phyloP scores from a whole-genome alignment of 495 filamentous ascomycete species.

The Lophiotrema nucula region DNA sequence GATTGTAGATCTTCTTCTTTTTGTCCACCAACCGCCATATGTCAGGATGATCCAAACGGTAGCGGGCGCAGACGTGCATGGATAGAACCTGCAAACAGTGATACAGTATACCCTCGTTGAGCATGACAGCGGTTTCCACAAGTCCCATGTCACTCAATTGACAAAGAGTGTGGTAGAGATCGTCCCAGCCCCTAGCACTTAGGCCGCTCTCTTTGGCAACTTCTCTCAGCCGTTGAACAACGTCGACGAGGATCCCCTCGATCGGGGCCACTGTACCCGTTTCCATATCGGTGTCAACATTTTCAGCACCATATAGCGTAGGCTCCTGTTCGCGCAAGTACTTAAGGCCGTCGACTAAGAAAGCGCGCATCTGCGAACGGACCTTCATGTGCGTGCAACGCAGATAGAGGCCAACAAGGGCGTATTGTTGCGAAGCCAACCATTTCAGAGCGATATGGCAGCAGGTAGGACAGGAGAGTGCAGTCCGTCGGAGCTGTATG shows the following conservation, averaged over 20 bases:
- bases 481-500: conserved; percentile 52
- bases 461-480: conserved; percentile 56
- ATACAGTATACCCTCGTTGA: conserved; percentile 19
- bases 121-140: conserved; percentile 20
- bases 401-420: conserved; percentile 66
- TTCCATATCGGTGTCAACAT: conserved; percentile 25
- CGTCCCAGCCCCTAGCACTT: conserved; percentile 27
- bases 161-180: conserved; percentile 23
- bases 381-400: conserved; percentile 61
- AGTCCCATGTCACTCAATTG: conserved; percentile 23
- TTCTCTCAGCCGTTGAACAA: background rate
- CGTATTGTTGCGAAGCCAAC: conserved; percentile 53
- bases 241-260: conserved; percentile 13
- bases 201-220: conserved; percentile 5
- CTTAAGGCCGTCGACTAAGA: conserved; percentile 23
- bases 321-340: conserved; percentile 32
- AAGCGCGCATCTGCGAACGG: conserved; percentile 50
- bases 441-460: conserved; percentile 63
- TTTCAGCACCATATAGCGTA: conserved; percentile 20
- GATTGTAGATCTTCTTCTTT: conserved; percentile 26
- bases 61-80: conserved; percentile 23
- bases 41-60: conserved; percentile 9
- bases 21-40: conserved; percentile 30
- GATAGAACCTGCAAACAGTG: conserved; percentile 21
- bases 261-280: background rate